Evolutionary conservation across 148 eudicot species (phyloP), one percentile per base, ranked within the genome.

Genomic region (Silene uniflora): DNA sequence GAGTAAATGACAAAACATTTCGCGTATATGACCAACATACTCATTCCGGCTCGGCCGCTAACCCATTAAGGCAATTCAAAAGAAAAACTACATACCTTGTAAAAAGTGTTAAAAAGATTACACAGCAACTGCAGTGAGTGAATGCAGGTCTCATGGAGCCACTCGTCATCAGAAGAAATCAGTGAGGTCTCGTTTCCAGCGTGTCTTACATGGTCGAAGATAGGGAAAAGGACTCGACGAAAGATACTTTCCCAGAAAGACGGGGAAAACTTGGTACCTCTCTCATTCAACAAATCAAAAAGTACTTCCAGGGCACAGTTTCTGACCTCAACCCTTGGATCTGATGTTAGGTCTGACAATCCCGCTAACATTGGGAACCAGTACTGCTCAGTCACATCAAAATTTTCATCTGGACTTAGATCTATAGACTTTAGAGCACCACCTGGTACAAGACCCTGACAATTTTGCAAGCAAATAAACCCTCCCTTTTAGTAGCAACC

Each of bases 361-460:
- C 98, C 98, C 84, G 98, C 98, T 79, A 95, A 85, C 98, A 95
- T 95, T 7, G 98, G 98, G 85, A 92, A 95, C 98, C 98, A 95
- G 80, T 92, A 95, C 73, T 95, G 96, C 89, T 95, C 97, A 56
- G 97, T 95, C 81, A 95, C 87, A 80, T 95, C 98, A 78, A 71
- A 86, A 74, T 76, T 88, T 78, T 82, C 81, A 81, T 92, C 98
- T 55, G 77, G 71, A 78, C 72, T 69, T 8, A 67, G 76, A 77
- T 92, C 96, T 86, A 95, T 83, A 29, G 97, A 97, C 86, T 90
- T 92, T 77, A 95, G 72, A 71, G 88, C 87, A 77, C 97, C 98
- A 80, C 98, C 97, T 65, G 98, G 97, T 82, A 95, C 86, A 73
- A 89, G 97, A 79, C 98, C 98, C 98, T 94, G 87, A 74, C 61